These are phyloP conservation scores for Apiospora malaysiana DNA, from an alignment of 2,329 filamentous ascomycete genomes.

Conservation along the genomic window DNA sequence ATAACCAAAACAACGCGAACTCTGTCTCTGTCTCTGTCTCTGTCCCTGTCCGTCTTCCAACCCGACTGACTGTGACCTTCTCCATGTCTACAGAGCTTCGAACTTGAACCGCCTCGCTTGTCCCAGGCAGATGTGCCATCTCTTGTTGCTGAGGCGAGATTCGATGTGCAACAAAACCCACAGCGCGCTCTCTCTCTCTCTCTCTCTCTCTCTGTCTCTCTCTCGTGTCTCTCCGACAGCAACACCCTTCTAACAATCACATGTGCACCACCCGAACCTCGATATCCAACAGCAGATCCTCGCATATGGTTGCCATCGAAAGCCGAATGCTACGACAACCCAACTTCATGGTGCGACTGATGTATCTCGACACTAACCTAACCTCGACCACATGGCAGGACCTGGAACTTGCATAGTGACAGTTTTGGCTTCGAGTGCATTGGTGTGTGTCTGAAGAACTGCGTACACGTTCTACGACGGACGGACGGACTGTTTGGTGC, in stretches of 20 bases:
- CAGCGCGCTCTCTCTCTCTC: too few species aligned
- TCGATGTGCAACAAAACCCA: neutral
- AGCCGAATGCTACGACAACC: neutral
- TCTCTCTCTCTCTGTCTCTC: too few species aligned
- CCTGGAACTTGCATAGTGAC: neutral
- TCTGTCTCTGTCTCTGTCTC: neutral
- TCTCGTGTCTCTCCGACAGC: neutral
- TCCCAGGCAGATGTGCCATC: neutral
- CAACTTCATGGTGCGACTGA: neutral
- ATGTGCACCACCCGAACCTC: neutral
- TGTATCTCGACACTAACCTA: neutral
- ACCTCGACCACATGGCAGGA: neutral
- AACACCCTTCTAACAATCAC: too few species aligned
- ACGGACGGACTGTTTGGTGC: neutral
- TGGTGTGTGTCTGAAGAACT: neutral
- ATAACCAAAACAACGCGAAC: neutral
- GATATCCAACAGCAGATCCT: neutral
- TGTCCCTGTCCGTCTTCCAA: neutral
- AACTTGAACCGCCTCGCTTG: neutral
- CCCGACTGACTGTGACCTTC: neutral
- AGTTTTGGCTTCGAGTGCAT: neutral
- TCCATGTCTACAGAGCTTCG: neutral
- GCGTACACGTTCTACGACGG: neutral
- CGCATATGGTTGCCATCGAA: neutral
- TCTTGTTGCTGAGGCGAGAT: neutral